Conservation (phyloP, 2,329 filamentous ascomycete species). For the Diaporthe amygdali region DNA sequence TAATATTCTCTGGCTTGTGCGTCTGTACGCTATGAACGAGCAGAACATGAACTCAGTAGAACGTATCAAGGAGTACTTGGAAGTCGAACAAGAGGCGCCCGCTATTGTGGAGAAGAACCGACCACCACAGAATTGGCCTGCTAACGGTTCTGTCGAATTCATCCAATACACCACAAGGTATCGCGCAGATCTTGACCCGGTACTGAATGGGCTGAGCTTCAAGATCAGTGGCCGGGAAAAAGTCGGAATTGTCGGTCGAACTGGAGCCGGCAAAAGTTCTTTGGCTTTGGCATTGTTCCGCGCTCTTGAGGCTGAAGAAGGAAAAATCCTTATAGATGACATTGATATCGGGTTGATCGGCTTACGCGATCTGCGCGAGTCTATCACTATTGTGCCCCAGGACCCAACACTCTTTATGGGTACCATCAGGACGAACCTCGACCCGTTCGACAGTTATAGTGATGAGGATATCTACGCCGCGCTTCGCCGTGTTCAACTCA, state of each 20-base stretch:
- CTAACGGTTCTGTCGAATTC: slow-evolving; percentile 85
- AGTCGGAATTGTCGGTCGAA: slow-evolving; percentile 94
- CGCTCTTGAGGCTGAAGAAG: slow-evolving; percentile 86
- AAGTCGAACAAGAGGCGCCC: slow-evolving; percentile 91
- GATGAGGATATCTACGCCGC: slow-evolving; percentile 90
- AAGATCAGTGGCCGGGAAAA: slow-evolving; percentile 87
- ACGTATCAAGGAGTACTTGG: slow-evolving; percentile 94
- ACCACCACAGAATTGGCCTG: slow-evolving; percentile 83
- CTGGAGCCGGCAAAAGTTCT: slow-evolving; percentile 95
- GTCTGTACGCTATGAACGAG: slow-evolving; percentile 92
- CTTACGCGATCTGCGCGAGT: slow-evolving; percentile 88
- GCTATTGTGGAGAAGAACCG: slow-evolving; percentile 78
- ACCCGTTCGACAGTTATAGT: slow-evolving; percentile 87
- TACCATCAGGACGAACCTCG: slow-evolving; percentile 89
- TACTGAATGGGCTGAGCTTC: slow-evolving; percentile 84
- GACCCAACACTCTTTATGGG: slow-evolving; percentile 94
- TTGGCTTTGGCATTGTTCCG: slow-evolving; percentile 92
- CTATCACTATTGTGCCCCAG: slow-evolving; percentile 97
- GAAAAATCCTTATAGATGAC: slow-evolving; percentile 88
- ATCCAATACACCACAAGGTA: slow-evolving; percentile 89
- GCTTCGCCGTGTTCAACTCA: slow-evolving; percentile 86
- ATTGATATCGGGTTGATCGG: slow-evolving; percentile 91
- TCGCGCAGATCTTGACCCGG: slow-evolving; percentile 83
- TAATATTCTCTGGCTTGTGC: slow-evolving; percentile 94
- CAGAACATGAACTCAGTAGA: slow-evolving; percentile 99